Evolutionary conservation across 306 rosid genomes (phyloP).

Genomic region (Ceratonia siliqua): DNA sequence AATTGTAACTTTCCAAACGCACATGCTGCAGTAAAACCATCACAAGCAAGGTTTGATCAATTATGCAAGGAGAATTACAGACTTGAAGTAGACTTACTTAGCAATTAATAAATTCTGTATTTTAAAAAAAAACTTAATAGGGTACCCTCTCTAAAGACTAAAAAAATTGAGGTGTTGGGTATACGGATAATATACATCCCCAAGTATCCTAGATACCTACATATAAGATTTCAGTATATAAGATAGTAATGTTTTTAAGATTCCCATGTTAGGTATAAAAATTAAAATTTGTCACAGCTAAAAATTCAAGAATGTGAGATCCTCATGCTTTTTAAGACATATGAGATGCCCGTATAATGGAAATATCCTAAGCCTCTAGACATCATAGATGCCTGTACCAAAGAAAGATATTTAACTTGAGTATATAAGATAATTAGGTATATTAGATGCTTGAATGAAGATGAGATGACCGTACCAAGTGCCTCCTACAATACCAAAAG

Average conservation of each 20-base stretch:
- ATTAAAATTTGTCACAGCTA: no score
- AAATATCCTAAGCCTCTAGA: not conserved
- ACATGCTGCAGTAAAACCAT: not conserved
- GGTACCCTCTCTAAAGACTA: not conserved
- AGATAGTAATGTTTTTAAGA: not conserved
- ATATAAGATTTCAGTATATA: not conserved
- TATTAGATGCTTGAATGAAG: not conserved
- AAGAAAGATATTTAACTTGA: not conserved
- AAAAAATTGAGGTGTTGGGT: not conserved
- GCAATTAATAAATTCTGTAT: not conserved
- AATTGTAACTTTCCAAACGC: not conserved
- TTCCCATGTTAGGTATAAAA: no score
- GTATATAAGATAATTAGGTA: not conserved
- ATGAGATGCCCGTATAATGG: not conserved
- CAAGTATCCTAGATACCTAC: not conserved
- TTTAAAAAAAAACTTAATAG: not conserved
- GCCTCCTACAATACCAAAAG: slow-evolving; percentile 4
- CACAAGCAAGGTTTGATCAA: not conserved
- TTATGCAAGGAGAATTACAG: not conserved
- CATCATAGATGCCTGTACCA: not conserved
- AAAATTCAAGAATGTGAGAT: not conserved
- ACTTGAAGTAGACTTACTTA: not conserved
- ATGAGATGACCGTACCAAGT: not conserved
- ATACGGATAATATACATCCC: not conserved
- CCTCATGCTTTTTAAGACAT: not conserved